A percentile compares a stretch with the other conserved stretches of the same genome.
These are phyloP conservation scores for Lathyrus aphaca DNA, from an alignment of 306 rosid species.

Conservation along the genomic window DNA sequence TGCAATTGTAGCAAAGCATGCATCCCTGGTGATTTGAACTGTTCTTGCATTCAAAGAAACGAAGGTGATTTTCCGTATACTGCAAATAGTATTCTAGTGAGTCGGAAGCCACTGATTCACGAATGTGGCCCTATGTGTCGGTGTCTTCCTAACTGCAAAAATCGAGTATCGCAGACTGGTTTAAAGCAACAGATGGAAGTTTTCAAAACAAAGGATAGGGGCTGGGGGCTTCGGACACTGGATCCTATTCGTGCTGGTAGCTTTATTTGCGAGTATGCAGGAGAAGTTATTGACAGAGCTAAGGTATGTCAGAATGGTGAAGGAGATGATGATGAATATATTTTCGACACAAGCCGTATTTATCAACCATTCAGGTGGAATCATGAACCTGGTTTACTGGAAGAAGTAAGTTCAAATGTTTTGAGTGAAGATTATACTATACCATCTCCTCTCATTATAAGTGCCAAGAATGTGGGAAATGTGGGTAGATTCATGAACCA, in stretches of 20 bases:
- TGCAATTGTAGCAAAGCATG: conserved; percentile 58
- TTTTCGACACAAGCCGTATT: conserved; percentile 57
- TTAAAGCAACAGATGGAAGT: conserved; percentile 59
- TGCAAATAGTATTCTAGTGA: conserved; percentile 53
- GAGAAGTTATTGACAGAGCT: conserved; percentile 55
- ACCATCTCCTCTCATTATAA: conserved; percentile 56
- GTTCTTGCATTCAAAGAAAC: conserved; percentile 64
- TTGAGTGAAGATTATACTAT: conserved; percentile 49
- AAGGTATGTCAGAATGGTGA: conserved; percentile 36
- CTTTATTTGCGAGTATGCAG: conserved; percentile 72
- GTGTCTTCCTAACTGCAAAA: conserved; percentile 65
- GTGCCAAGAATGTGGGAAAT: conserved; percentile 62
- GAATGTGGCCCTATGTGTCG: conserved; percentile 69
- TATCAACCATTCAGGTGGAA: conserved; percentile 60
- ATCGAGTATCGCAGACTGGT: conserved; percentile 62
- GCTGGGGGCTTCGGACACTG: conserved; percentile 74
- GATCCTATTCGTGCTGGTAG: conserved; percentile 71
- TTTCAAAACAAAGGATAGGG: conserved; percentile 62
- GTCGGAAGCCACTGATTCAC: conserved; percentile 57
- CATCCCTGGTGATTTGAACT: conserved; percentile 56
- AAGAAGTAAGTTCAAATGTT: conserved; percentile 45
- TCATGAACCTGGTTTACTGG: conserved; percentile 56
- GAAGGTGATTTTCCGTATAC: conserved; percentile 66
- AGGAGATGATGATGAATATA: conserved; percentile 53
- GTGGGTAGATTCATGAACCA: conserved; percentile 75